Percentiles rank a stretch among this genome's conserved stretches.
These are phyloP conservation scores for Ustilago loliicola DNA, from an alignment of 1,284 basidiomycete species.

Conservation along the genomic window DNA sequence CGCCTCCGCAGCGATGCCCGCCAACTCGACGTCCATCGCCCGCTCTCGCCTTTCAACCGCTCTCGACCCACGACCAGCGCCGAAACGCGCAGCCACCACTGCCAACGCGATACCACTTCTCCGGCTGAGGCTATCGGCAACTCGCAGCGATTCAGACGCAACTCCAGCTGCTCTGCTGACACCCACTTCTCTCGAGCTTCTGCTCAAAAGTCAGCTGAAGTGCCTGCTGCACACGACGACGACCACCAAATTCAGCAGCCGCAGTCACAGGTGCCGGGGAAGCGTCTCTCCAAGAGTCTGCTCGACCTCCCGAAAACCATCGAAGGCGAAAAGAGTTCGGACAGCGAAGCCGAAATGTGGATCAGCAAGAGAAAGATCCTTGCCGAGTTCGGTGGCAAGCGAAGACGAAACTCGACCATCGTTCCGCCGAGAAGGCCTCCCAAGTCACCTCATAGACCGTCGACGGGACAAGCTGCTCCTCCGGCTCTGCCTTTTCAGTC, in stretches of 20 bases:
- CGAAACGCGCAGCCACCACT: neutral
- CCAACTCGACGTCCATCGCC: conserved; percentile 23
- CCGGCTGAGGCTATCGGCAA: neutral
- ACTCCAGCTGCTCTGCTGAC: conserved; percentile 16
- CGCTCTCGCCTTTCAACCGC: conserved; percentile 29
- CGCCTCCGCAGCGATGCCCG: conserved; percentile 15
- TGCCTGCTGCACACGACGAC: neutral
- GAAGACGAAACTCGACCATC: conserved; percentile 11
- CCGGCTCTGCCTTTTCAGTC: conserved; percentile 3
- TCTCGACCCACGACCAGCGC: conserved; percentile 12
- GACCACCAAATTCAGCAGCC: neutral
- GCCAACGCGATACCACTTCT: neutral
- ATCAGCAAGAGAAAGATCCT: conserved; percentile 11
- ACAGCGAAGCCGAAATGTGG: conserved; percentile 43
- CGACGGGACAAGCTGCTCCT: conserved; percentile 3
- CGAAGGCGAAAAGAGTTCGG: conserved; percentile 10
- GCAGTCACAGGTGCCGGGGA: neutral
- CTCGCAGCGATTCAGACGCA: conserved; percentile 16
- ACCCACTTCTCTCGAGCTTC: conserved; percentile 28
- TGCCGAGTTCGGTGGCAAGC: neutral
- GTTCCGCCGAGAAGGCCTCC: conserved; percentile 21
- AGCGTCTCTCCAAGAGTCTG: neutral
- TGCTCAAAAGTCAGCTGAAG: neutral
- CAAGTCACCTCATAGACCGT: conserved; percentile 27
- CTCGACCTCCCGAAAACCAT: neutral